Evolutionary conservation across 192 early-diverging fungal species (phyloP).

Genomic region (Geranomyces michiganensis): DNA sequence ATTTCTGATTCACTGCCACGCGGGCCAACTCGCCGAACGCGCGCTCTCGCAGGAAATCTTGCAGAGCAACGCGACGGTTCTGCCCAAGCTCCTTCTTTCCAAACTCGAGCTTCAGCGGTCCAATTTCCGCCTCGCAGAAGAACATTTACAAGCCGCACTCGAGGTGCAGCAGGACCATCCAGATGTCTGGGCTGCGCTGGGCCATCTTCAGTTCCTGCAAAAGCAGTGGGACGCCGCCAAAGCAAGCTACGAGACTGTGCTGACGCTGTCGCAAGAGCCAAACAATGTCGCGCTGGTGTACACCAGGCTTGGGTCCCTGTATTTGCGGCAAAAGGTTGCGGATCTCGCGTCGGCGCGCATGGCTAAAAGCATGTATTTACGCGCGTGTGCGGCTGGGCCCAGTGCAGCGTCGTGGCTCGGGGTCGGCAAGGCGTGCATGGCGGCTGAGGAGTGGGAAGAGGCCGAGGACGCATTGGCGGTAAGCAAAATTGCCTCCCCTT

Average conservation of each 20-base stretch:
- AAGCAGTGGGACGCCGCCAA: slow-evolving; percentile 47
- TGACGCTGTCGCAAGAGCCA: slow-evolving; percentile 51
- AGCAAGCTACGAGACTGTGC: slow-evolving; percentile 57
- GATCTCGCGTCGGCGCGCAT: slow-evolving; percentile 42
- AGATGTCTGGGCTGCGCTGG: slow-evolving; percentile 57
- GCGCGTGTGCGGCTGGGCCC: slow-evolving; percentile 46
- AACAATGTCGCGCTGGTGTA: slow-evolving; percentile 50
- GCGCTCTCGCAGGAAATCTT: slow-evolving; percentile 59
- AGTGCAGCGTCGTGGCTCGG: slow-evolving; percentile 55
- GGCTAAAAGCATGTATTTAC: slow-evolving; percentile 59
- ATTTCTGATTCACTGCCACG: slow-evolving; percentile 56
- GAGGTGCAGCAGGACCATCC: slow-evolving; percentile 56
- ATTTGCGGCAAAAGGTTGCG: slow-evolving; percentile 30
- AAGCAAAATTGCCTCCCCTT: too few species aligned
- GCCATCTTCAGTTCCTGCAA: slow-evolving; percentile 57
- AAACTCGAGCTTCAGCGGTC: slow-evolving; percentile 54
- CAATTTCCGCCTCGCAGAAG: slow-evolving; percentile 41
- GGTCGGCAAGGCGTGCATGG: slow-evolving; percentile 55
- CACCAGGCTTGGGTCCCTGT: slow-evolving; percentile 53
- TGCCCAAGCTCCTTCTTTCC: slow-evolving; percentile 53
- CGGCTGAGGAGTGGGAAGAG: slow-evolving; percentile 49
- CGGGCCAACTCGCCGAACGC: slow-evolving; percentile 53
- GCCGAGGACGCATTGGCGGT: slow-evolving; percentile 62
- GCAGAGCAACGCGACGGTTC: slow-evolving; percentile 32
- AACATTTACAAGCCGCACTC: slow-evolving; percentile 51